These are phyloP conservation scores for Globisporangium acanthophoron DNA, from an alignment of 352 stramenopile species.

Conservation along the genomic window DNA sequence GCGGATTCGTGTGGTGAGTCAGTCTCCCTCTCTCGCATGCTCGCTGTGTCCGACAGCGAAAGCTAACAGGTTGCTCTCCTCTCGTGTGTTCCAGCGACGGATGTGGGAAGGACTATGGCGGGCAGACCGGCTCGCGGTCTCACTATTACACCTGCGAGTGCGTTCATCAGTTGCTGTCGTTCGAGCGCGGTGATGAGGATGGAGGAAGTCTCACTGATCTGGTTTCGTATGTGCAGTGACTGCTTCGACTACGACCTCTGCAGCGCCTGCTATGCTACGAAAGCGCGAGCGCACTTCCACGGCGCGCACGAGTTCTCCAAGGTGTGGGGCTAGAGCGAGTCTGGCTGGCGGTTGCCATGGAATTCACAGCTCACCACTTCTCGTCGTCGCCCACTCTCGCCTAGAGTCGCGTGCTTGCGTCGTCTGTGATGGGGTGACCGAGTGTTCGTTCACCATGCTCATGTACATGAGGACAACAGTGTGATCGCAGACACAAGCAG, in stretches of 20 bases:
- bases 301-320: constrained; percentile 11
- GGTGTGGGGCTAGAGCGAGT: neutral
- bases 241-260: constrained; percentile 38
- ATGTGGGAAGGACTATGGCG: constrained; percentile 4
- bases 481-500: no score
- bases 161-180: constrained; percentile 2
- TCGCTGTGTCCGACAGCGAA: neutral
- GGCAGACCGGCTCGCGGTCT: neutral
- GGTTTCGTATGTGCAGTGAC: constrained; percentile 10
- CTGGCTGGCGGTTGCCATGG: neutral
- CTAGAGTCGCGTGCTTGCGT: no score
- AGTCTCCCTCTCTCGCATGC: neutral
- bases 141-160: constrained; percentile 17
- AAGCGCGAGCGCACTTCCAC: constrained; percentile 6
- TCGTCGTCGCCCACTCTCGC: no score
- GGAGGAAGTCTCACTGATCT: neutral
- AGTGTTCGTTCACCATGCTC: no score
- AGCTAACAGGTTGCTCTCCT: neutral
- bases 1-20: constrained; percentile 15
- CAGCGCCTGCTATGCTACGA: constrained; percentile 10
- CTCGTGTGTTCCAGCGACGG: constrained; percentile 5
- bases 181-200: neutral
- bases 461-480: no score
- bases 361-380: no score
- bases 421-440: no score